Evolutionary conservation across 2,329 filamentous ascomycete genomes (phyloP).

Genomic region (Fusarium bactridioides): DNA sequence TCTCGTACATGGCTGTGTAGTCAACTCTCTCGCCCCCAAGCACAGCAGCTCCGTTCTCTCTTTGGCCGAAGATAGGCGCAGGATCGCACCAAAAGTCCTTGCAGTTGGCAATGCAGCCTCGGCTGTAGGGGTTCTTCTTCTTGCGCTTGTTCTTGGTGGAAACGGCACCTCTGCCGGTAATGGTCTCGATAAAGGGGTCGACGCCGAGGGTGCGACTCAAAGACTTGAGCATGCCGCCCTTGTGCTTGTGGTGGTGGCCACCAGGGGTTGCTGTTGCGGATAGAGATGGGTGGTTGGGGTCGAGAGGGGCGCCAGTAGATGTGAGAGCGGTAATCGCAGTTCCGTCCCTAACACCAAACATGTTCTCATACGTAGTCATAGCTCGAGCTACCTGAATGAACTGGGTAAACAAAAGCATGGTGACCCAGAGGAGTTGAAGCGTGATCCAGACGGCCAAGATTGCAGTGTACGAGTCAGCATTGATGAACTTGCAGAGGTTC

Average conservation of each 20-base stretch:
- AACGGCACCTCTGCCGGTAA: slow-evolving; percentile 81
- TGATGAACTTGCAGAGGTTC: slow-evolving; percentile 76
- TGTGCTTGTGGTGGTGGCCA: slow-evolving; percentile 61
- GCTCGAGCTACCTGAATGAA: slow-evolving; percentile 90
- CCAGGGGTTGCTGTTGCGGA: slow-evolving; percentile 55
- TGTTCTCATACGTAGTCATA: slow-evolving; percentile 96
- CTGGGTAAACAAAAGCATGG: slow-evolving; percentile 96
- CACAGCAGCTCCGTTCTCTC: slow-evolving; percentile 76
- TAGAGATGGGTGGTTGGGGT: slow-evolving; percentile 70
- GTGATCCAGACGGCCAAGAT: slow-evolving; percentile 80
- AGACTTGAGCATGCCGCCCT: slow-evolving; percentile 74
- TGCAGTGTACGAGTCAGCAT: slow-evolving; percentile 84
- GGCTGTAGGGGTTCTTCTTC: slow-evolving; percentile 82
- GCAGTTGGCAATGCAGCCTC: slow-evolving; percentile 87
- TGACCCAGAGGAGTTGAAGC: slow-evolving; percentile 91
- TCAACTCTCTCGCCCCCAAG: slow-evolving; percentile 83
- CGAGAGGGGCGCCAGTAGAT: slow-evolving; percentile 77
- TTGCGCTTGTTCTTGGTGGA: slow-evolving; percentile 61
- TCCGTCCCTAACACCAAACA: slow-evolving; percentile 76
- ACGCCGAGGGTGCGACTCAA: slow-evolving; percentile 89
- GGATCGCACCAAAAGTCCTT: slow-evolving; percentile 96
- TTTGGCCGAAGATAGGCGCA: slow-evolving; percentile 78
- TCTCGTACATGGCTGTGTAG: slow-evolving; percentile 90
- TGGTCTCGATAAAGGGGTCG: slow-evolving; percentile 92
- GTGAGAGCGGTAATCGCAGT: slow-evolving; percentile 76